Base-by-base conservation (phyloP, 441 rosid species). In the Adansonia gregorii region DNA sequence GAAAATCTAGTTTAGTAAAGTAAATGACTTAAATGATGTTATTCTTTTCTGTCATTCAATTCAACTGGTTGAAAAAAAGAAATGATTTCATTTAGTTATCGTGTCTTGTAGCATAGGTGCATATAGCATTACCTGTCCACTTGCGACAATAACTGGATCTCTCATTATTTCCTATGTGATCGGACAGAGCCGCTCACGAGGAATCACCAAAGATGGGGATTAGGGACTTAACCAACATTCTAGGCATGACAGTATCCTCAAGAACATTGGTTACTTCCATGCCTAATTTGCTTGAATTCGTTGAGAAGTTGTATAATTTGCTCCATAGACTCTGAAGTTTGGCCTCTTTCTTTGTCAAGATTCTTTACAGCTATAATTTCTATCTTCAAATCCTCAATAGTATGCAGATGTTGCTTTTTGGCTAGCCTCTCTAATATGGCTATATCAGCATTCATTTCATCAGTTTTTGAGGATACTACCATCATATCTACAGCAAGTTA, bases 361-460 rank as follows among this genome's bases (percentile, higher is more conserved):
- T 58, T 58, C 31, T 11, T 58, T 58, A 58, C 1, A 58, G 31
- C 31, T 3, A 58, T 58, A 20, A 12, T 58, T 58, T 58, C 63
- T 58, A 19, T 58, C 63, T 20, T 58, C 63, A 58, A 58, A 12
- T 58, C 8, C 27, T 58, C 63, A 8, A 58, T 27, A 4, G 63
- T 58, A 19, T 19, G 24, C 63, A 58, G 22, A 19, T 58, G 12
- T 58, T 20, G 63, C 11, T 58, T 58, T 12, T 58, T 58, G 63
- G 63, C 63, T 58, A 52, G 58, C 19, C 58, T 52, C 6, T 52
- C 58, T 52, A 52, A 14, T 52, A 52, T 52, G 58, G 58, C 63
- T 19, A 19, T 58, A 58, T 58, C 63, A 58, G 63, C 63, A 2
- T 58, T 58, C 14, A 24, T 58, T 58, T 58, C 63, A 20, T 58